Conservation (phyloP, 1,139 yeast genomes). For the Diutina neorugosa region DNA sequence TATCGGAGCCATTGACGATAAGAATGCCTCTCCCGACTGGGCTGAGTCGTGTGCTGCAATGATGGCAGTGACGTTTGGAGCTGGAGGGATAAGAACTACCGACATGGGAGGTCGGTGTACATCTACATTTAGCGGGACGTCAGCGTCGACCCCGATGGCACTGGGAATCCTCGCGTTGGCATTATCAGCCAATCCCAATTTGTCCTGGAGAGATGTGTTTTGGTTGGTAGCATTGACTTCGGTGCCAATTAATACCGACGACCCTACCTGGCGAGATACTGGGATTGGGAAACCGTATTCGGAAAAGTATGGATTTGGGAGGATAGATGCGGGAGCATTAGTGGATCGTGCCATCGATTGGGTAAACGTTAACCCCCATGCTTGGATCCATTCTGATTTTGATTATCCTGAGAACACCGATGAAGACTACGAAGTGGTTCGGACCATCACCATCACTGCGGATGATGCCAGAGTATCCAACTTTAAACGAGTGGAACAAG, state of each 20-base stretch:
- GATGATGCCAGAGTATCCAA: constrained; percentile 44
- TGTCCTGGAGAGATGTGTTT: constrained; percentile 96
- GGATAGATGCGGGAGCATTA: constrained; percentile 69
- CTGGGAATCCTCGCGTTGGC: constrained; percentile 87
- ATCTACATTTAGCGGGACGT: constrained; percentile 82
- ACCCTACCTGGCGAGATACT: constrained; percentile 56
- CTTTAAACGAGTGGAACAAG: constrained; percentile 69
- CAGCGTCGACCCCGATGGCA: constrained; percentile 99
- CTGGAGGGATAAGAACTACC: constrained; percentile 88
- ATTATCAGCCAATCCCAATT: constrained; percentile 66
- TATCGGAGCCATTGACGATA: constrained; percentile 84
- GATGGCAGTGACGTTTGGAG: constrained; percentile 88
- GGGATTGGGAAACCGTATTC: constrained; percentile 61
- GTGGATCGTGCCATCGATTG: constrained; percentile 68
- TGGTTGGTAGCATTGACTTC: constrained; percentile 75
- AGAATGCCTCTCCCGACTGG: constrained; percentile 76
- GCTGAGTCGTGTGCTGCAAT: constrained; percentile 94
- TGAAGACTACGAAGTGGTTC: constrained; percentile 7
- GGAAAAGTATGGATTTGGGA: constrained; percentile 88
- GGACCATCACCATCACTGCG: constrained; percentile 32
- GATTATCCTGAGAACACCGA: constrained; percentile 14
- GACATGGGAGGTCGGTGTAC: constrained; percentile 70
- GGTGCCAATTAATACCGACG: constrained; percentile 50
- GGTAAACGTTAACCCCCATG: constrained; percentile 81
- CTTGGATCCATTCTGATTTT: constrained; percentile 56